Evolutionary conservation across 441 rosid genomes (phyloP).

Genomic region (Euphorbia celastroides): DNA sequence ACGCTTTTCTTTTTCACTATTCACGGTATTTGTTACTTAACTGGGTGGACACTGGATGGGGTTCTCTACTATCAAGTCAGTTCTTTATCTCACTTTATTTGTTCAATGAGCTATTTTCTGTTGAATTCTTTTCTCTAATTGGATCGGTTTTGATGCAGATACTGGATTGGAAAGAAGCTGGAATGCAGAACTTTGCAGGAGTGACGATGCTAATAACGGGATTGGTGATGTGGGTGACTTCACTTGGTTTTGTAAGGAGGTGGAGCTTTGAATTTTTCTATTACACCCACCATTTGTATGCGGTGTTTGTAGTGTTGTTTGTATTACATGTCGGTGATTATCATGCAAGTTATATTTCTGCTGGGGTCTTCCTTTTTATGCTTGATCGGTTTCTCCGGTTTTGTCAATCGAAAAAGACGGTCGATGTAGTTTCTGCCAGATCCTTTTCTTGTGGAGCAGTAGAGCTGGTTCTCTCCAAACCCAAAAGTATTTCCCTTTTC

Average conservation of each 20-base stretch:
- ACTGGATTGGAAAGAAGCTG: slow-evolving; percentile 36
- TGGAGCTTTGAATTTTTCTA: slow-evolving; percentile 58
- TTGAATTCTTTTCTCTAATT: neutral
- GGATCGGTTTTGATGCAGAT: slow-evolving; percentile 37
- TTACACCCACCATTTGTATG: slow-evolving; percentile 57
- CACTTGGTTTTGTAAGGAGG: slow-evolving; percentile 30
- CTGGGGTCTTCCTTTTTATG: slow-evolving; percentile 49
- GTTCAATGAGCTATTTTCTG: neutral
- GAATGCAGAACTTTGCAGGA: slow-evolving; percentile 44
- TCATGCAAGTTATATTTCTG: slow-evolving; percentile 40
- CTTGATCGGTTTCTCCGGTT: slow-evolving; percentile 52
- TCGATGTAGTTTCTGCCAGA: slow-evolving; percentile 42
- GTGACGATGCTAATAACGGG: slow-evolving; percentile 37
- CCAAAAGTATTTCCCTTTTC: slow-evolving; percentile 22
- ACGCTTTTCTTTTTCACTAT: slow-evolving; percentile 38
- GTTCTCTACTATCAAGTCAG: slow-evolving; percentile 48
- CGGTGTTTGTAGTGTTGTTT: slow-evolving; percentile 37
- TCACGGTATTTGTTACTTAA: slow-evolving; percentile 45
- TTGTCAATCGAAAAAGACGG: slow-evolving; percentile 41
- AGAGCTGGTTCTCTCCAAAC: slow-evolving; percentile 49
- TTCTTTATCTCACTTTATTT: neutral
- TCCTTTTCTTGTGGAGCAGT: slow-evolving; percentile 42
- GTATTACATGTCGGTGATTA: slow-evolving; percentile 53
- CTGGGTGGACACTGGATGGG: slow-evolving; percentile 39
- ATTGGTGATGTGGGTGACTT: slow-evolving; percentile 45